A percentile compares a stretch with the other conserved stretches of the same genome.
These are phyloP conservation scores for Kitagawia praeruptora DNA, from an alignment of 129 eudicot species.

Conservation along the genomic window DNA sequence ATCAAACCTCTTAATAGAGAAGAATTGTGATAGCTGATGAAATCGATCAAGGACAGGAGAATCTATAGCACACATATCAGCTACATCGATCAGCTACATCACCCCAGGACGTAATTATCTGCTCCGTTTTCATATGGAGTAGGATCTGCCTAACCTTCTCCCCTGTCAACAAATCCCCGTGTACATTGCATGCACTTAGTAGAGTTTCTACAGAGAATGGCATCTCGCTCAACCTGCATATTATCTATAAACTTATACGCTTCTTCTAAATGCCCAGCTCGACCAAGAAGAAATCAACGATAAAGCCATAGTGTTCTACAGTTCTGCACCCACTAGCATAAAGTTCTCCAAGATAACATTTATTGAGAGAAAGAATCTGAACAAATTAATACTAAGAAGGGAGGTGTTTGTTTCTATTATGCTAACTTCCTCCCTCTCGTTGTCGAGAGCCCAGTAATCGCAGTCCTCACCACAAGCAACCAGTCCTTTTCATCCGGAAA, in stretches of 20 bases:
- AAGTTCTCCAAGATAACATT: no score
- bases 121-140: constrained; percentile 13
- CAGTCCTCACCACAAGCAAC: no score
- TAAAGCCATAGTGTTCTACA: constrained; percentile 41
- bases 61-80: constrained; percentile 9
- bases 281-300: constrained; percentile 44
- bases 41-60: background rate
- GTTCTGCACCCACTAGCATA: no score
- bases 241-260: constrained; percentile 31
- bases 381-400: no score
- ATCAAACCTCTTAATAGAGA: background rate
- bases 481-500: no score
- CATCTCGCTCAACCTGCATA: constrained; percentile 27
- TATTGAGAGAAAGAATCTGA: no score
- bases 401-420: no score
- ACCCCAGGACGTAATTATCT: background rate
- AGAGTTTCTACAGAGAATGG: constrained; percentile 43
- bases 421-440: no score
- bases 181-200: constrained; percentile 37
- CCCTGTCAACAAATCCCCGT: constrained; percentile 39
- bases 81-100: constrained; percentile 8
- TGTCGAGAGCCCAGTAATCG: no score
- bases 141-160: constrained; percentile 41
- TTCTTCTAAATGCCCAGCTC: constrained; percentile 33
- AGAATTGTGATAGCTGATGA: background rate